phyloP scores from a whole-genome alignment of 306 rosid genomes.

The Morella rubra region DNA sequence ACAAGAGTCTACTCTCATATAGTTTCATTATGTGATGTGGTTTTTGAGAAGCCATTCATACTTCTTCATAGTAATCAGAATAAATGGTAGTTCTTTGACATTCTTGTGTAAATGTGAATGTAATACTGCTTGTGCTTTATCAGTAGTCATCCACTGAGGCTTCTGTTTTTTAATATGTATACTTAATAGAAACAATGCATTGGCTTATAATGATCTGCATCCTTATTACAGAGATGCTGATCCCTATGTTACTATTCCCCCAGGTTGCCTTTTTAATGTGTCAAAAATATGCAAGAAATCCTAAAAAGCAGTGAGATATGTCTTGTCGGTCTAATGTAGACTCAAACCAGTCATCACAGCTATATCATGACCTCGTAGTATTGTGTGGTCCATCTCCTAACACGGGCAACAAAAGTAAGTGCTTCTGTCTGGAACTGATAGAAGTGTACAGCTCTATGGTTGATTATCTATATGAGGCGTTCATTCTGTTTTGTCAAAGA shows the following conservation, averaged over 20 bases:
- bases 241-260: neutral
- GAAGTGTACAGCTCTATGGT: no score
- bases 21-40: slow-evolving; percentile 28
- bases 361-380: no score
- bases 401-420: no score
- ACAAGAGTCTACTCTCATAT: slow-evolving; percentile 9
- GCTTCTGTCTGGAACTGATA: no score
- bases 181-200: neutral
- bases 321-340: neutral
- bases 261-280: neutral
- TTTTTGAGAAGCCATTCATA: slow-evolving; percentile 23
- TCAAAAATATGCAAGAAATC: neutral
- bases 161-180: neutral
- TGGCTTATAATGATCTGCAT: neutral
- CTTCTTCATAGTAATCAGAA: slow-evolving; percentile 21
- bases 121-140: slow-evolving; percentile 10
- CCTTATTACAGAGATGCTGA: neutral
- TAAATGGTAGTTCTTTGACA: slow-evolving; percentile 27
- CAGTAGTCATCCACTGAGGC: slow-evolving; percentile 11
- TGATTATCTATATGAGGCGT: no score
- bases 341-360: neutral
- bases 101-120: slow-evolving; percentile 23
- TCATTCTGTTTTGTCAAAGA: no score
- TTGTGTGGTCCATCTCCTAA: no score
- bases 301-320: neutral